These are phyloP conservation scores for Pythium vanterpoolii DNA, from an alignment of 352 stramenopile genomes.

Conservation along the genomic window DNA sequence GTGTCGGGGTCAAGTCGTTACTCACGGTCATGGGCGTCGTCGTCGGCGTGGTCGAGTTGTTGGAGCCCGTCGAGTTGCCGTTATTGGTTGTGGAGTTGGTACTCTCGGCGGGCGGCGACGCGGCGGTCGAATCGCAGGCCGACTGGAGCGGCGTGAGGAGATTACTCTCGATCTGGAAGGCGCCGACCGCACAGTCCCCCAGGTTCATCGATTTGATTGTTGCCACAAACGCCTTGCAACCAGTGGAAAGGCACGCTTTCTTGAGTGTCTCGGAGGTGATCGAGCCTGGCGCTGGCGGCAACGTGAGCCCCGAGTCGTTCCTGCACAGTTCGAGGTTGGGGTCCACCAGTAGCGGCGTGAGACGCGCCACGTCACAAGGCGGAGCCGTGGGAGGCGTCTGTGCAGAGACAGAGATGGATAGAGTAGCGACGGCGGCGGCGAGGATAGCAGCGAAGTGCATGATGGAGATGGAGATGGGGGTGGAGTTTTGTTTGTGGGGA, in stretches of 20 bases:
- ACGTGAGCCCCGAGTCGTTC: constrained; percentile 11
- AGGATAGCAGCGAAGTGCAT: constrained; percentile 18
- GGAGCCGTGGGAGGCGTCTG: neutral
- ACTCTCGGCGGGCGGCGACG: neutral
- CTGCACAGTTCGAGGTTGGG: constrained; percentile 9
- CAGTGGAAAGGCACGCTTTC: constrained; percentile 24
- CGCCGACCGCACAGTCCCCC: constrained; percentile 13
- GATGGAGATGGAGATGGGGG: neutral
- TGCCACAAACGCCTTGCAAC: constrained; percentile 22
- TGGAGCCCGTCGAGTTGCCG: neutral
- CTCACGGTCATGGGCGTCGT: neutral
- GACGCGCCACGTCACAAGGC: neutral
- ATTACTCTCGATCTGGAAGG: constrained; percentile 17
- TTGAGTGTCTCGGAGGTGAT: neutral
- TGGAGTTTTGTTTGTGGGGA: neutral
- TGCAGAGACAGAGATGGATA: constrained; percentile 7
- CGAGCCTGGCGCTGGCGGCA: constrained; percentile 7
- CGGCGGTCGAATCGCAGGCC: constrained; percentile 4
- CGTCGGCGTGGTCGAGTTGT: constrained; percentile 3
- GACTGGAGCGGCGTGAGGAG: constrained; percentile 13
- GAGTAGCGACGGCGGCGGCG: constrained; percentile 6
- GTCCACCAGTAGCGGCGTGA: constrained; percentile 14
- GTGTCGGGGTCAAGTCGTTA: too few species aligned
- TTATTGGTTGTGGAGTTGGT: neutral
- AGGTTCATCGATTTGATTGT: constrained; percentile 8